Percentiles rank a stretch among this genome's conserved stretches.
These are phyloP conservation scores for Eucalyptus erythrocorys DNA, from an alignment of 345 rosid species.

Conservation along the genomic window DNA sequence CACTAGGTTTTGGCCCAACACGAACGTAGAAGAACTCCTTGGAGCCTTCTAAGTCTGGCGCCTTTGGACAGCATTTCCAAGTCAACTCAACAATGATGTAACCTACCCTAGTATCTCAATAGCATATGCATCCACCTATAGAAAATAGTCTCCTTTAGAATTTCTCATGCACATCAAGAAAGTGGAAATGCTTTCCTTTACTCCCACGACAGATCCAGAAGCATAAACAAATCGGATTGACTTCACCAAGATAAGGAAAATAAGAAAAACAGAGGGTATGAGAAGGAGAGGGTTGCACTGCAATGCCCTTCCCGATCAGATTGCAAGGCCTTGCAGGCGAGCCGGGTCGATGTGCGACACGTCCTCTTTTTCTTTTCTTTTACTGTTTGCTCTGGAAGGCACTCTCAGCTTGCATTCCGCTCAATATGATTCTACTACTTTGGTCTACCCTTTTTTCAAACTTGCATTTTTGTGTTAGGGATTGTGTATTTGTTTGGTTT, in stretches of 20 bases:
- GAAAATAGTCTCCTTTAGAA: not conserved
- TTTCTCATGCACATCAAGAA: not conserved
- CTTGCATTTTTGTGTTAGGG: no score
- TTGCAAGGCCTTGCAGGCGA: no score
- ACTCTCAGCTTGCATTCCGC: no score
- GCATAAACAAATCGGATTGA: not conserved
- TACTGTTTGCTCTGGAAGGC: no score
- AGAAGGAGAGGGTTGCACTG: not conserved
- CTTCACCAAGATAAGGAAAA: not conserved
- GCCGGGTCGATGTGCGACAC: no score
- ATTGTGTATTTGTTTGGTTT: no score
- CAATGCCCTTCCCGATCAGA: not conserved
- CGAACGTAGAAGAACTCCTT: not conserved
- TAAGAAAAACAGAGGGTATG: accelerated
- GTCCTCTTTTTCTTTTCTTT: no score
- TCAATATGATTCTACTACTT: no score
- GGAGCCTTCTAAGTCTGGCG: not conserved
- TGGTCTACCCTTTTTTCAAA: no score
- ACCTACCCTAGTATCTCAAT: not conserved
- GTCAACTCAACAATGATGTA: not conserved
- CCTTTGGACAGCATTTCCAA: not conserved
- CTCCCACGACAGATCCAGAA: not conserved
- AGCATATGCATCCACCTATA: not conserved
- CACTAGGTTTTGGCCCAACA: not conserved
- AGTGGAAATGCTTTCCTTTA: not conserved